phyloP scores from a whole-genome alignment of 345 rosid species.

The Ceriops zippeliana region DNA sequence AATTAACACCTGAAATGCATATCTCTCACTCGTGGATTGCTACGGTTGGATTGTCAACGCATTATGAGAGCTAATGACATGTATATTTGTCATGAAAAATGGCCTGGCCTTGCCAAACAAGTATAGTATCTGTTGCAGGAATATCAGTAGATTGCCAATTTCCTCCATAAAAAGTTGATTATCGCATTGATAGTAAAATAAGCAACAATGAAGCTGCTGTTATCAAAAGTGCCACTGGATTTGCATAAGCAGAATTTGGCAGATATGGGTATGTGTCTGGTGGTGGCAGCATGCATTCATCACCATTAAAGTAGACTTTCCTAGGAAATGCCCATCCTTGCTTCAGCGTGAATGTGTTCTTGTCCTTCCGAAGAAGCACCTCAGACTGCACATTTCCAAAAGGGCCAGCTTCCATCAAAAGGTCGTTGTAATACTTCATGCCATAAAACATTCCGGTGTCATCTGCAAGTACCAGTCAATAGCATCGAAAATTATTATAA shows the following conservation, averaged over 20 bases:
- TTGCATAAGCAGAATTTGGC: constrained; percentile 55
- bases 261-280: constrained; percentile 83
- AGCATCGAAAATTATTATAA: background rate
- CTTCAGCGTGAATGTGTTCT: constrained; percentile 65
- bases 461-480: constrained; percentile 42
- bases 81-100: constrained; percentile 6
- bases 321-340: constrained; percentile 96
- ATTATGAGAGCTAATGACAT: constrained; percentile 9
- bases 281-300: constrained; percentile 84
- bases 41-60: background rate
- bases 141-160: constrained; percentile 7
- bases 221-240: constrained; percentile 17
- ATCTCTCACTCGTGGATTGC: background rate
- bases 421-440: constrained; percentile 73
- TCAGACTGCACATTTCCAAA: constrained; percentile 87
- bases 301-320: constrained; percentile 87
- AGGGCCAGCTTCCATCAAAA: constrained; percentile 88
- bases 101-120: constrained; percentile 15
- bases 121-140: constrained; percentile 3
- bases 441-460: constrained; percentile 93
- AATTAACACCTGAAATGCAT: no score
- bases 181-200: constrained; percentile 18
- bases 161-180: constrained; percentile 5
- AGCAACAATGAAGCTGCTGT: constrained; percentile 30
- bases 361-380: constrained; percentile 73